Conservation (phyloP, 2,329 filamentous ascomycete genomes). For the Rutstroemia sp. region DNA sequence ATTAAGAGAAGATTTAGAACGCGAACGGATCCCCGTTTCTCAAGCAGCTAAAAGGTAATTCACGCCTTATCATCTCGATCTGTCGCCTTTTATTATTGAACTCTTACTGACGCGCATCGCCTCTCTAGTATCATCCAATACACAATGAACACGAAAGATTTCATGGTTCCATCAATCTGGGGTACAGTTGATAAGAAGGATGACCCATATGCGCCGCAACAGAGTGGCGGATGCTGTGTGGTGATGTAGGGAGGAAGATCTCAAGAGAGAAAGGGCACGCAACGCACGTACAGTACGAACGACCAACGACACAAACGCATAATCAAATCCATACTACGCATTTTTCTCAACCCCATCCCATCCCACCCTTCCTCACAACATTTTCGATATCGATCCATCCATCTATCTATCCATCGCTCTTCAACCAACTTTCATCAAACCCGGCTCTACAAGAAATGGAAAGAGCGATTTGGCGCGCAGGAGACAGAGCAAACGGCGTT, state of each 20-base stretch:
- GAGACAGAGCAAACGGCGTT: constrained; percentile 11
- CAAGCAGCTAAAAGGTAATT: constrained; percentile 80
- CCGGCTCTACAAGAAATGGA: neutral
- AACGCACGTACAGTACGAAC: constrained; percentile 5
- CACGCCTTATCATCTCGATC: neutral
- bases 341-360: neutral
- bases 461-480: neutral
- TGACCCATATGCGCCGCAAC: constrained; percentile 96
- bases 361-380: neutral
- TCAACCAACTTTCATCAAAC: neutral
- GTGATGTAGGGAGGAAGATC: constrained; percentile 62
- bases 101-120: constrained; percentile 8
- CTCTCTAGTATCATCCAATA: constrained; percentile 81
- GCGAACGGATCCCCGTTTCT: constrained; percentile 91
- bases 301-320: constrained; percentile 8
- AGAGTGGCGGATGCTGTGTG: constrained; percentile 81
- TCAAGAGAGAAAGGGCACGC: constrained; percentile 10
- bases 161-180: constrained; percentile 97
- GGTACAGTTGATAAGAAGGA: constrained; percentile 89
- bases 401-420: neutral
- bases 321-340: constrained; percentile 4
- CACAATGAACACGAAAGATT: constrained; percentile 95
- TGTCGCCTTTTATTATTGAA: neutral
- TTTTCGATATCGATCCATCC: neutral
- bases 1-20: constrained; percentile 89